Evolutionary conservation across 306 rosid genomes (phyloP), one percentile per base, ranked within the genome.

Genomic region (Albizia julibrissin): DNA sequence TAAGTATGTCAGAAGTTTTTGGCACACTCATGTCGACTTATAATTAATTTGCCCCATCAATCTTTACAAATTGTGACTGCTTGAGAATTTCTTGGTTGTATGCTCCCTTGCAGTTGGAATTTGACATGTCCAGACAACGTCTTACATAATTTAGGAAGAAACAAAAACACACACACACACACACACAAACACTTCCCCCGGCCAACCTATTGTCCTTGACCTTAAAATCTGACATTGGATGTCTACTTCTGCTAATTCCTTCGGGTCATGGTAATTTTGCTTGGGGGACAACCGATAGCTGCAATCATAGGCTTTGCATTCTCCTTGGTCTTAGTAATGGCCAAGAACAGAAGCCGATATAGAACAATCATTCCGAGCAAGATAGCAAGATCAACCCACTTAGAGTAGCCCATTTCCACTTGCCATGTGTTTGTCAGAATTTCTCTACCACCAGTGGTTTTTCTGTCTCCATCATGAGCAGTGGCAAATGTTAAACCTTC

Each of bases 371-470:
- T 90, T 56, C 86, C 90, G 0, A 88, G 5, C 83, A 88, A 68
- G 6, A 90, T 26, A 7, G 65, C 85, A 49, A 86, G 82, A 84
- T 90, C 86, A 65, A 86, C 78, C 88, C 93, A 90, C 83, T 88
- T 88, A 2, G 93, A 87, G 66, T 86, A 80, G 31, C 85, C 52
- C 88, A 47, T 81, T n/a, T 87, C 79, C n/a, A 84, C 79, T 62
- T 87, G 80, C 81, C 78, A 86, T 12, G 0, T 61, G 26, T 66
- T 81, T 67, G 76, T 82, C 79, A 88, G 22, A 68, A 88, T 86
- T 6, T 72, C 21, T 11, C 85, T 85, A 2, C 91, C 91, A 1
- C 50, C 37, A 39, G 84, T 6, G 40, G 49, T 2, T 40, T 37
- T 29, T n/a, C 5, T 40, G 24, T 2, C 22, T 26, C 80, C 44